phyloP scores from a whole-genome alignment of 495 filamentous ascomycete genomes.

The Trichoderma erinaceum region DNA sequence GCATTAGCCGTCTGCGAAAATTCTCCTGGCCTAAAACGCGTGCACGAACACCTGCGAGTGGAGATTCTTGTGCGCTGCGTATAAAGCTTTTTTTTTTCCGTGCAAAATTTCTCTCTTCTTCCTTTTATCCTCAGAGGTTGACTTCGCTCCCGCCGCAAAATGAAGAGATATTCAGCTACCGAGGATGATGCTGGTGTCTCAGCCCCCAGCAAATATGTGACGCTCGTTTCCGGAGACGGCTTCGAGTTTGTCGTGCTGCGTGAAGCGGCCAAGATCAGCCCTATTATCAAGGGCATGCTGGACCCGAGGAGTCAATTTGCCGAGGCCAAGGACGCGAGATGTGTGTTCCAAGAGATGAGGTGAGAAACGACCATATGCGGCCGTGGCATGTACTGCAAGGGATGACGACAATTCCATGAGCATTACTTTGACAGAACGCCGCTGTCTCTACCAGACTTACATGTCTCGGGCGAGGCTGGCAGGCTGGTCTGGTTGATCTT shows the following conservation, averaged over 20 bases:
- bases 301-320: slow-evolving; percentile 68
- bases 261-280: slow-evolving; percentile 66
- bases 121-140: not conserved
- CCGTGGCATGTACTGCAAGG: not conserved
- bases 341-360: slow-evolving; percentile 66
- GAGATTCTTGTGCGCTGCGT: not conserved
- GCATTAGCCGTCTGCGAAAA: slow-evolving; percentile 10
- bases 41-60: not conserved
- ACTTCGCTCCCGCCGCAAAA: not conserved
- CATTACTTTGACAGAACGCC: slow-evolving; percentile 10
- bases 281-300: slow-evolving; percentile 78
- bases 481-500: slow-evolving; percentile 32
- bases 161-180: not conserved
- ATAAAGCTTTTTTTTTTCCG: slow-evolving; percentile 5
- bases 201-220: slow-evolving; percentile 60
- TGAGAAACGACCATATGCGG: slow-evolving; percentile 34
- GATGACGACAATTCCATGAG: not conserved
- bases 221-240: slow-evolving; percentile 77
- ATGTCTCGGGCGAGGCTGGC: not conserved
- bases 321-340: slow-evolving; percentile 61
- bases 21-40: not conserved
- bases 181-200: not conserved
- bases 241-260: slow-evolving; percentile 84
- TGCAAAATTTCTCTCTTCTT: not conserved
- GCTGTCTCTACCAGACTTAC: slow-evolving; percentile 11